A percentile compares a stretch with the other conserved stretches of the same genome.
Conservation (phyloP, 1,284 basidiomycete species). For the Cystobasidium slooffiae region DNA sequence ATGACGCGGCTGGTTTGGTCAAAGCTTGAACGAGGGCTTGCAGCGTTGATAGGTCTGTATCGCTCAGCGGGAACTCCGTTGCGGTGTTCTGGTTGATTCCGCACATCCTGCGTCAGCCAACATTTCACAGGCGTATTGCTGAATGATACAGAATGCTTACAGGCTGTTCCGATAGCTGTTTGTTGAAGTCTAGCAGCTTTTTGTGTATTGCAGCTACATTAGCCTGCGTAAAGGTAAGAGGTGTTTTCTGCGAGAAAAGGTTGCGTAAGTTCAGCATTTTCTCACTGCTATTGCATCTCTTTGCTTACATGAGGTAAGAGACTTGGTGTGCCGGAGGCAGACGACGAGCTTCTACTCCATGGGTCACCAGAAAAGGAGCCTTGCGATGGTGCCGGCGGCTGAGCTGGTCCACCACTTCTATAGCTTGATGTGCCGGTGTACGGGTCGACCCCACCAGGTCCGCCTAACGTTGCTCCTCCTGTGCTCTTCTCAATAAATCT, state of each 20-base stretch:
- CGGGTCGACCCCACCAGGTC: constrained; percentile 73
- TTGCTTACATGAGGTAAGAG: constrained; percentile 17
- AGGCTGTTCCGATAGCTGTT: constrained; percentile 62
- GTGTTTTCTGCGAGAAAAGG: constrained; percentile 53
- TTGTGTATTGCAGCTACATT: constrained; percentile 83
- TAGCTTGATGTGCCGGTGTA: constrained; percentile 81
- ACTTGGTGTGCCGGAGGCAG: neutral
- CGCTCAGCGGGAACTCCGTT: constrained; percentile 69
- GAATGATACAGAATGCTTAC: constrained; percentile 48
- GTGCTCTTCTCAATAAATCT: constrained; percentile 94
- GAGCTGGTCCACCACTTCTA: constrained; percentile 55
- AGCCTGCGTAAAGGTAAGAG: constrained; percentile 79
- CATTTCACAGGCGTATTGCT: constrained; percentile 56
- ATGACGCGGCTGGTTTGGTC: constrained; percentile 51
- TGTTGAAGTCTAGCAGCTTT: constrained; percentile 82
- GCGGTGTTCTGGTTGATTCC: constrained; percentile 63
- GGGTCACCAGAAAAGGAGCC: constrained; percentile 48
- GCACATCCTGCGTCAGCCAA: constrained; percentile 35
- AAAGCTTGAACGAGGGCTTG: constrained; percentile 71
- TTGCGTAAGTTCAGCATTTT: neutral
- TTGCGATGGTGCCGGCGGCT: neutral
- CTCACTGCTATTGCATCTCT: neutral
- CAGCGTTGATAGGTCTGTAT: constrained; percentile 67
- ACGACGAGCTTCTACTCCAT: constrained; percentile 17
- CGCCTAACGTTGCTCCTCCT: constrained; percentile 71